A percentile compares a stretch with the other conserved stretches of the same genome.
Evolutionary conservation across 305 asterid genomes (phyloP).

Genomic region (Nicotiana rustica): DNA sequence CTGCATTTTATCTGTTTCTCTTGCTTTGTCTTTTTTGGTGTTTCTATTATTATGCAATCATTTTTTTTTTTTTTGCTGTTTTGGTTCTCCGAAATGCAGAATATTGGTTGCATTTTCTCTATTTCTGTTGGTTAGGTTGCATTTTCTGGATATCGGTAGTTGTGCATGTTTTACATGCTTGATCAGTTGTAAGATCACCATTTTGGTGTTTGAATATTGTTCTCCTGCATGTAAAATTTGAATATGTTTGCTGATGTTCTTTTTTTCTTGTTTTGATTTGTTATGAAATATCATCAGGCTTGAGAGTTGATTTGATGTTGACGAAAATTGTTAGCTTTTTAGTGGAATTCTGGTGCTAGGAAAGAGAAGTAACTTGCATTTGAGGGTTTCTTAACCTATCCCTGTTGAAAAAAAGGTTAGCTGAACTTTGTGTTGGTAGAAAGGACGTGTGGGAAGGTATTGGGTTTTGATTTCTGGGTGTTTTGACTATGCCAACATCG

Average conservation of each 20-base stretch:
- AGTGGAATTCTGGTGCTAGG: constrained; percentile 31
- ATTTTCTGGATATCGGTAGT: constrained; percentile 18
- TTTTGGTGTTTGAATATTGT: constrained; percentile 30
- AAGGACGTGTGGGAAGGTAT: neutral
- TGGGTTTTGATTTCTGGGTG: constrained; percentile 29
- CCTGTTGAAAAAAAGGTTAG: constrained; percentile 30
- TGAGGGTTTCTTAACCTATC: constrained; percentile 21
- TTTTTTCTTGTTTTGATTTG: neutral
- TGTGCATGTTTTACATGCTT: constrained; percentile 19
- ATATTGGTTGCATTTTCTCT: constrained; percentile 5
- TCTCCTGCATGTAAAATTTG: neutral
- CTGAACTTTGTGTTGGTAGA: constrained; percentile 25
- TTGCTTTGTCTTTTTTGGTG: neutral
- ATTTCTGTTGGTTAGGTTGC: constrained; percentile 24
- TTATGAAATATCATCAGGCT: neutral
- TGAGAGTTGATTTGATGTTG: constrained; percentile 34
- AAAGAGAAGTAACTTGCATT: constrained; percentile 30
- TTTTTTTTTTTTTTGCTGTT: neutral
- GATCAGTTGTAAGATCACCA: neutral
- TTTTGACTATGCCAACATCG: constrained; percentile 41
- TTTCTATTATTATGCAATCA: neutral
- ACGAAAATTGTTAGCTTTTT: constrained; percentile 34
- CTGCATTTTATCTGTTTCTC: neutral
- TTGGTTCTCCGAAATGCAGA: neutral
- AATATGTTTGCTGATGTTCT: neutral